Base-by-base conservation (phyloP, 176 grass and related monocot species). In the Carex parvula region DNA sequence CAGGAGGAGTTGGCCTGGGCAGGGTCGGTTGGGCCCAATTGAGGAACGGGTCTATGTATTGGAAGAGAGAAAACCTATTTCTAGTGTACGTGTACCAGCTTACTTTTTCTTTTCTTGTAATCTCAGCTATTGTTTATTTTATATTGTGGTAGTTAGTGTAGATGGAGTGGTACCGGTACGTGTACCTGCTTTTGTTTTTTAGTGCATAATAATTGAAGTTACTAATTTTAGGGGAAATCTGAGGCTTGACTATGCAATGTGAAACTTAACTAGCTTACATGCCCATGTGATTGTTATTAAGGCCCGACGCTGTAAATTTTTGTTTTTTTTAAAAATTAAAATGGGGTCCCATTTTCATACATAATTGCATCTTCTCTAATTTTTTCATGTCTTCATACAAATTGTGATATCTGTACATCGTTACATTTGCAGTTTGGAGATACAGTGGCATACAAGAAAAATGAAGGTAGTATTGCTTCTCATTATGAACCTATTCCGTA, bases 1-100 rank as follows among this genome's bases (percentile, higher is more conserved):
- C 84, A 70, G 70, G 64, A 90, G 93, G 81, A 90, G 84, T 87
- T 94, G 89, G 90, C 85, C 78, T 88, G 86, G 18, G 63, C 91
- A 92, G 81, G 79, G 81, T 68, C 84, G 79, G 64, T 61, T 84
- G 68, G 50, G 71, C 87, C 67, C 79, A 48, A 63, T 83, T 83
- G 91, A 94, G 73, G 87, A 90, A 3, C 79, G 67, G 44, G 39
- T 79, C 61, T 88, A 70, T 81, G 83, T 60, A 60, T 57, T 87
- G 1, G 90, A 95, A 81, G 91, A 99, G 77, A 96, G 90, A 85
- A 89, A 86, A 59, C 6, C 84, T 83, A 35, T 70, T 54, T 22
- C 79, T 79, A 58, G 67, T 83, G 97, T 99, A 94, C 60, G 88
- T 16, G 71, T 89, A 3, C 79, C 87, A 83, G 41, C 87, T 79